phyloP scores from a whole-genome alignment of 2,329 filamentous ascomycete genomes.

The Sporothrix phasma region DNA sequence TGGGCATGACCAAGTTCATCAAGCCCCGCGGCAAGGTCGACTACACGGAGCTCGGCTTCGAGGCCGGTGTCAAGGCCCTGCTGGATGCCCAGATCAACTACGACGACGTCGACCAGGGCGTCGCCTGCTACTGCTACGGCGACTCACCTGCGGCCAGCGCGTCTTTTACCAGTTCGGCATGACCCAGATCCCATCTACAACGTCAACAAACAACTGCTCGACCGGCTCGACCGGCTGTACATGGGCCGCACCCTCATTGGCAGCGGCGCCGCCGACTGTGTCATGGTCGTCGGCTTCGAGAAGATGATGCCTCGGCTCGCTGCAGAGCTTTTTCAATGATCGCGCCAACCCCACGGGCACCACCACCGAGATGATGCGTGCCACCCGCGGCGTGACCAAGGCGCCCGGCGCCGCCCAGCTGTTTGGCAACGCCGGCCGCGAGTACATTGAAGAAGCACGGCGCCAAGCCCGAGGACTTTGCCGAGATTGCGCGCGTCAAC shows the following conservation, averaged over 20 bases:
- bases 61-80: constrained; percentile 83
- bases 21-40: constrained; percentile 90
- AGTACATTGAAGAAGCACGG: constrained; percentile 96
- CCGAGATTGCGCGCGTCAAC: constrained; percentile 87
- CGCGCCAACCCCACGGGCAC: constrained; percentile 69
- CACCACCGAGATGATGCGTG: constrained; percentile 66
- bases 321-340: constrained; percentile 78
- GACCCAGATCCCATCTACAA: constrained; percentile 93
- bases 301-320: constrained; percentile 93
- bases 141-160: constrained; percentile 89
- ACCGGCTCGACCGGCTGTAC: constrained; percentile 87
- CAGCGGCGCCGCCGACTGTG: constrained; percentile 73
- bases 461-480: constrained; percentile 76
- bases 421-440: constrained; percentile 86
- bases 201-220: constrained; percentile 97
- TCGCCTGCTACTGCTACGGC: constrained; percentile 98
- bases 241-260: constrained; percentile 74
- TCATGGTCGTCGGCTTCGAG: constrained; percentile 90
- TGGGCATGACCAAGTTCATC: constrained; percentile 99
- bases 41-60: constrained; percentile 89
- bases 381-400: constrained; percentile 70
- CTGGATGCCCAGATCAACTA: constrained; percentile 84
- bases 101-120: constrained; percentile 87
- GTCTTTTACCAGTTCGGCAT: constrained; percentile 99
- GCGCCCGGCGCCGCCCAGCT: constrained; percentile 82